Evolutionary conservation across 1,284 basidiomycete species (phyloP).

Genomic region (Thecaphora thlaspeos): DNA sequence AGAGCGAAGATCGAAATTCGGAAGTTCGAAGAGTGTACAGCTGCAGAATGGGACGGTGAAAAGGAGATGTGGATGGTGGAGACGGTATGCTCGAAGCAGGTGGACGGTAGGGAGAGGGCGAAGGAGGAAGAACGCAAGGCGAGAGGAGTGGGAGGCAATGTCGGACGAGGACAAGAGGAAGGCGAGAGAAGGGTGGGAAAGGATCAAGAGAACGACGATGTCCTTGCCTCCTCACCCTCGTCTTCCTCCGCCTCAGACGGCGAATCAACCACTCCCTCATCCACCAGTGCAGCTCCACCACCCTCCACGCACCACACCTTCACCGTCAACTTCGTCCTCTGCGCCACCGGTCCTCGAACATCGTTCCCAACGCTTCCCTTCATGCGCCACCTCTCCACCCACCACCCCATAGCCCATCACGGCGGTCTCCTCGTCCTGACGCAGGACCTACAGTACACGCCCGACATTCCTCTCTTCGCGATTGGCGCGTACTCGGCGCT

Average conservation of each 20-base stretch:
- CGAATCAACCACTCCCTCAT: no score
- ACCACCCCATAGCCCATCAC: slow-evolving; percentile 40
- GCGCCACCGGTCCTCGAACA: slow-evolving; percentile 54
- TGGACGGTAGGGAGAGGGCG: no score
- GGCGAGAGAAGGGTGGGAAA: slow-evolving; percentile 10
- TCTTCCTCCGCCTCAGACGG: no score
- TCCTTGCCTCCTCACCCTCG: no score
- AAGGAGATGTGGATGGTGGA: slow-evolving; percentile 20
- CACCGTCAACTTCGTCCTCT: slow-evolving; percentile 41
- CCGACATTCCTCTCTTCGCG: slow-evolving; percentile 54
- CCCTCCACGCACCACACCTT: no score
- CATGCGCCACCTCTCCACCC: slow-evolving; percentile 28
- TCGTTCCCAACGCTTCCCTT: slow-evolving; percentile 44
- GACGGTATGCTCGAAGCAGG: not conserved
- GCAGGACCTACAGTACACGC: slow-evolving; percentile 51
- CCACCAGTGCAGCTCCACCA: not conserved
- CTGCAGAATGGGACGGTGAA: not conserved
- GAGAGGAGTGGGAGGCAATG: no score
- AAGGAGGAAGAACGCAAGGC: no score
- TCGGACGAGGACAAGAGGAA: not conserved
- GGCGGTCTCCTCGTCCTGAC: slow-evolving; percentile 55
- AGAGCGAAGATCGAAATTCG: slow-evolving; percentile 40
- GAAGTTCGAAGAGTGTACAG: slow-evolving; percentile 4
- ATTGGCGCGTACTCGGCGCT: slow-evolving; percentile 50
- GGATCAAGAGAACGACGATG: not conserved